Evolutionary conservation across 2,329 filamentous ascomycete species (phyloP).

Genomic region (Microsporum canis): DNA sequence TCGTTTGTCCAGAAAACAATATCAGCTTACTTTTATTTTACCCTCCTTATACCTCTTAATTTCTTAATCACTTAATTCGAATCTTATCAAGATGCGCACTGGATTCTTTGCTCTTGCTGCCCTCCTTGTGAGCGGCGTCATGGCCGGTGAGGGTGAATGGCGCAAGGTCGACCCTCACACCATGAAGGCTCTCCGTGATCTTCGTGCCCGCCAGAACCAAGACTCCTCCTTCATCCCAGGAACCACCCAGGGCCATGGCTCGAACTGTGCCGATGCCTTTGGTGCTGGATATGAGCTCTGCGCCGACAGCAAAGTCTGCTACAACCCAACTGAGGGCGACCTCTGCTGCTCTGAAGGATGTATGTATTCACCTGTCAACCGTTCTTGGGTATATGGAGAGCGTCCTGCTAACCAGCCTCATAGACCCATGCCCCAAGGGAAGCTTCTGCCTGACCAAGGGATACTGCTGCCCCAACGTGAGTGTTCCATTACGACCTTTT

Average conservation of each 20-base stretch:
- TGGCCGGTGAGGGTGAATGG: constrained; percentile 5
- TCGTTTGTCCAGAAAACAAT: neutral
- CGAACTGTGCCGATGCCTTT: constrained; percentile 13
- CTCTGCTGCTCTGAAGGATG: constrained; percentile 17
- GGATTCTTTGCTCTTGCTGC: constrained; percentile 6
- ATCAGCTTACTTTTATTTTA: neutral
- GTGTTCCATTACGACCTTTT: neutral
- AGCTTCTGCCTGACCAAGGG: constrained; percentile 14
- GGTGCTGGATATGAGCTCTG: constrained; percentile 13
- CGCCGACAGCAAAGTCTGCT: constrained; percentile 12
- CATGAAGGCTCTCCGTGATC: neutral
- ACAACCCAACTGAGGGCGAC: constrained; percentile 15
- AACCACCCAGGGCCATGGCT: constrained; percentile 5
- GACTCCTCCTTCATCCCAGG: constrained; percentile 11
- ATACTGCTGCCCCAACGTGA: constrained; percentile 15
- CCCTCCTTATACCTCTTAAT: neutral
- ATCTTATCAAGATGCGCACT: constrained; percentile 7
- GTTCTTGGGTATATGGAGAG: too few species aligned
- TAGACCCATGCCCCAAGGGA: constrained; percentile 14
- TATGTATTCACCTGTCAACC: constrained; percentile 6
- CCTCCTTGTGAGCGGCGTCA: constrained; percentile 2
- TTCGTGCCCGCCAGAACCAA: constrained; percentile 1
- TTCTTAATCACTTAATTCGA: neutral
- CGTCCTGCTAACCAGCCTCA: neutral
- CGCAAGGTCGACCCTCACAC: constrained; percentile 4